These are phyloP conservation scores for Xylariaceae sp. DNA, from an alignment of 2,329 filamentous ascomycete species.

Conservation along the genomic window DNA sequence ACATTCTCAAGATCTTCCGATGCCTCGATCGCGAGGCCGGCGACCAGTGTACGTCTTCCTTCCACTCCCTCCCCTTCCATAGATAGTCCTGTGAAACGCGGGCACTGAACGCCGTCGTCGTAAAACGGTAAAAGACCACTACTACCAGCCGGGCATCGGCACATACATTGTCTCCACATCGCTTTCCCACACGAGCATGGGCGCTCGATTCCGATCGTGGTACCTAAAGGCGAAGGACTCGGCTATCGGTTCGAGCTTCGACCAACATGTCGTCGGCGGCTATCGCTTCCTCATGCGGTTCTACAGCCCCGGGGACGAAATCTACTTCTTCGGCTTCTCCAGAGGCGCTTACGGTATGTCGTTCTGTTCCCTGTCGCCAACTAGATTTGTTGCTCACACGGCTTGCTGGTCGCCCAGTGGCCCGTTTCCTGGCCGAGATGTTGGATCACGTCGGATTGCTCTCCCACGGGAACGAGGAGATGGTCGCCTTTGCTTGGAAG, in stretches of 20 bases:
- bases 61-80: not conserved
- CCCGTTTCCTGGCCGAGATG: conserved; percentile 76
- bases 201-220: conserved; percentile 58
- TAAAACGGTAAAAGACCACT: no score
- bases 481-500: conserved; percentile 81
- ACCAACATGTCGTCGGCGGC: conserved; percentile 75
- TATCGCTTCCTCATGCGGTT: conserved; percentile 76
- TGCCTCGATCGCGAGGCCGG: conserved; percentile 60
- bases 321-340: conserved; percentile 71
- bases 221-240: conserved; percentile 72
- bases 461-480: conserved; percentile 77
- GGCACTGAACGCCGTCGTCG: no score
- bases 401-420: conserved; percentile 39
- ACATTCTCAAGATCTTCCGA: conserved; percentile 65
- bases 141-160: conserved; percentile 66
- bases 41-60: conserved; percentile 47
- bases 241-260: conserved; percentile 73
- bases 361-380: not conserved
- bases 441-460: conserved; percentile 75
- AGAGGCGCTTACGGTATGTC: conserved; percentile 54
- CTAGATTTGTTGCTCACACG: no score
- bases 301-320: conserved; percentile 58
- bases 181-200: conserved; percentile 50
- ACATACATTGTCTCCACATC: conserved; percentile 62
- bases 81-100: no score